Evolutionary conservation across 163 green algal species (phyloP), one percentile per base, ranked within the genome.

Genomic region (Chloromonas sp.): DNA sequence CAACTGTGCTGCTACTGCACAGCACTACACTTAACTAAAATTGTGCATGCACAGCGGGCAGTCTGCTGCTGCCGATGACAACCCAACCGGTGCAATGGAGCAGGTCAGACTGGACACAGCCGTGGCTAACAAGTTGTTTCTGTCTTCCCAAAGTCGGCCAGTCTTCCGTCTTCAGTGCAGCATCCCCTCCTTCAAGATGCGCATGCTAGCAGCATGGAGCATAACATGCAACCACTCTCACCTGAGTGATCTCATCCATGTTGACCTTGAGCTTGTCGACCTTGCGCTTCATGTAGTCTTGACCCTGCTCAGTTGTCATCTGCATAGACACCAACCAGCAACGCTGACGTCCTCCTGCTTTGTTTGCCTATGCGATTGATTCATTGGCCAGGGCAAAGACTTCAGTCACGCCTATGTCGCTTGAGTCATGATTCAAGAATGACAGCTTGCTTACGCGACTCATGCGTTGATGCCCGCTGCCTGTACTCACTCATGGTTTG

Each of bases 211-310:
- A 36, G 36, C 36, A 36, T 36, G 66, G 66, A 74, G 66, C 66
- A 74, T 11, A 74, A 11, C 66, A 74, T 5, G 66, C 66, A 11
- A 15, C 66, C 66, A 74, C 2, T 3, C 36, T 14, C 36, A 81
- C 70, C 82, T 88, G 77, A 36, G 87, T 81, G 14, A 88, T 36
- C 0, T 82, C 87, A 60, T 94, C 85, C 62, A 95, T 87, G 84
- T 92, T 93, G 60, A 95, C 91, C 70, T 87, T 85, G 58, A 97
- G 82, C 60, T 94, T 85, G 60, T 88, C 81, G 58, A 96, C 89
- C 82, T 95, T 96, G 8, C 94, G 89, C 60, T 86, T 90, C 87
- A 92, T 95, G 85, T 95, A 97, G 76, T 95, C 93, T 2, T 90
- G 84, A 1, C 91, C 94, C 5, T 91, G 87, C 1, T 92, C 89